These are phyloP conservation scores for Austroboletus rostrupii DNA, from an alignment of 1,284 basidiomycete genomes.

Conservation along the genomic window DNA sequence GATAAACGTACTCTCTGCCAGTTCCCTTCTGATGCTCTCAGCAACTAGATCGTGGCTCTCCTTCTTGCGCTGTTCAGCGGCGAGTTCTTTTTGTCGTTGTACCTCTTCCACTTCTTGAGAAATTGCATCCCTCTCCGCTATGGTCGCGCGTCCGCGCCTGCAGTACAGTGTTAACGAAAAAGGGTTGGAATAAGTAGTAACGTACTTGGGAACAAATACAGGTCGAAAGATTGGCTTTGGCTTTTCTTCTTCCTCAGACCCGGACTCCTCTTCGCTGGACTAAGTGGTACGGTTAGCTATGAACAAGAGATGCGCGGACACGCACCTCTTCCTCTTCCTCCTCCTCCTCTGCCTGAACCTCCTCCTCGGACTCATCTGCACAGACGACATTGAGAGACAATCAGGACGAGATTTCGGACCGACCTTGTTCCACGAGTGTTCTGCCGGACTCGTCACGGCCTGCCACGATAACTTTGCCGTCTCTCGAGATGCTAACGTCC, in stretches of 20 bases:
- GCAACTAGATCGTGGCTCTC: constrained; percentile 85
- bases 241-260: constrained; percentile 64
- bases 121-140: constrained; percentile 60
- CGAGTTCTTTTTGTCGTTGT: constrained; percentile 55
- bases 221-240: constrained; percentile 74
- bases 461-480: constrained; percentile 73
- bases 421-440: constrained; percentile 50
- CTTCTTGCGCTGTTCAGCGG: constrained; percentile 71
- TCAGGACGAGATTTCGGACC: constrained; percentile 15
- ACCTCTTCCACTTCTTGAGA: constrained; percentile 70
- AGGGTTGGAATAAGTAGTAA: background rate
- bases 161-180: constrained; percentile 3
- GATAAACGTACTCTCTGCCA: constrained; percentile 68
- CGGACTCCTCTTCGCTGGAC: constrained; percentile 78
- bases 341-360: constrained; percentile 36
- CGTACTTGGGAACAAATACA: constrained; percentile 85
- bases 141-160: constrained; percentile 71
- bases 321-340: constrained; percentile 35
- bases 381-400: constrained; percentile 13
- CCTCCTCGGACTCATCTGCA: constrained; percentile 38
- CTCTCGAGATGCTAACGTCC: constrained; percentile 72
- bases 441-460: constrained; percentile 70
- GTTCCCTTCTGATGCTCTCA: constrained; percentile 78
- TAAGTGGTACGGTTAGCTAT: constrained; percentile 29
- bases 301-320: background rate